Evolutionary conservation across 768 basidiomycete species (phyloP), one percentile per base, ranked within the genome.

Genomic region (Gymnopilus dilepis): DNA sequence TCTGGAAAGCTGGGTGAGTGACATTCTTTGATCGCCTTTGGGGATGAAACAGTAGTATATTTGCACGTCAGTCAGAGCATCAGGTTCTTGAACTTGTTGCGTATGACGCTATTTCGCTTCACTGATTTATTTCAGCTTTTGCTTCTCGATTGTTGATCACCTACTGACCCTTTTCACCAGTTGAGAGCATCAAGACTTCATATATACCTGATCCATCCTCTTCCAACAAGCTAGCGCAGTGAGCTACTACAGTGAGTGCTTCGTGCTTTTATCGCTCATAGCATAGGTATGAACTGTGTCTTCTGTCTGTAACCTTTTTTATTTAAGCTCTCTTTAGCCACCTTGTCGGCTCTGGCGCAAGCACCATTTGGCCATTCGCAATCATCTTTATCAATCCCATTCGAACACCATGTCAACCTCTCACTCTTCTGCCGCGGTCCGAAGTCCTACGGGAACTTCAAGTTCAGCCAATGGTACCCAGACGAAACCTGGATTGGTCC

Each of bases 41-140:
- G n/a, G 69, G 83, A 85, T 77, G 84, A 85, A 61, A 69, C 72
- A 57, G 74, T 69, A 62, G 62, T 28, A 65, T 72, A 77, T 86
- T 86, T 86, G 85, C 85, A 86, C 83, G 85, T 86, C 85, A 86
- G 85, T 84, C 84, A 55, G 81, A 84, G 70, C 69, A 65, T 63
- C 61, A 56, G 55, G 64, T 65, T 69, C 69, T 70, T 59, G 61
- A 67, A 59, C 69, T 62, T 65, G 67, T 58, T 67, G 67, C 65
- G 68, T 38, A 77, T 64, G 84, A 82, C 74, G 82, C 54, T 76
- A 67, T 66, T 68, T 69, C 75, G 75, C 80, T 70, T 75, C 77
- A 63, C 84, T 86, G 83, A 84, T 40, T 15, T 21, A 12, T 45
- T 56, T 33, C 38, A 50, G 43, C 33, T 24, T 41, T n/a, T 3